phyloP scores from a whole-genome alignment of 2,329 filamentous ascomycete species.

The Apiospora hydei region DNA sequence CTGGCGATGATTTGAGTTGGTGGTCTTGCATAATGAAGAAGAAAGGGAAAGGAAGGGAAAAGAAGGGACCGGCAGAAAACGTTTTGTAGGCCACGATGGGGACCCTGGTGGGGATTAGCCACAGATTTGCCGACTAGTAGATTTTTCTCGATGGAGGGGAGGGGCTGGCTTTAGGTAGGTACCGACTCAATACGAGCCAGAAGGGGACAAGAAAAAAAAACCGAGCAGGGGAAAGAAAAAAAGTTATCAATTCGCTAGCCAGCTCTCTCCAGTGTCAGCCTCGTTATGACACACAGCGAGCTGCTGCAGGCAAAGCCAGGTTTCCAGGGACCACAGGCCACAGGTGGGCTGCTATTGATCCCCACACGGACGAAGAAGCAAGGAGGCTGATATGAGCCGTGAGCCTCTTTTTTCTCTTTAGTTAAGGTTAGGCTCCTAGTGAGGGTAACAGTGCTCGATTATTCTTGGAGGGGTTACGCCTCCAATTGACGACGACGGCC shows the following conservation, averaged over 20 bases:
- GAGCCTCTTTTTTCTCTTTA: not conserved
- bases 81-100: slow-evolving; percentile 29
- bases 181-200: not conserved
- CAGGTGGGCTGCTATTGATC: not conserved
- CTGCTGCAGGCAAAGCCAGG: not conserved
- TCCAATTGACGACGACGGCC: not conserved
- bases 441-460: not conserved
- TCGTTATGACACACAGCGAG: slow-evolving; percentile 11
- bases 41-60: slow-evolving; percentile 38
- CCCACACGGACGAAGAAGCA: slow-evolving; percentile 3
- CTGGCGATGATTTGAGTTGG: slow-evolving; percentile 54
- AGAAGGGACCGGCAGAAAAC: slow-evolving; percentile 29
- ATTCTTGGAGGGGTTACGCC: not conserved
- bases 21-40: slow-evolving; percentile 51
- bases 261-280: not conserved
- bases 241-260: not conserved
- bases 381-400: slow-evolving; percentile 20
- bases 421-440: slow-evolving; percentile 17
- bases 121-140: slow-evolving; percentile 11
- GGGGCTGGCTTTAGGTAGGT: not conserved
- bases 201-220: not conserved
- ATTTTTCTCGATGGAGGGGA: not conserved
- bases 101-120: slow-evolving; percentile 1
- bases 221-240: not conserved
- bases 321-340: slow-evolving; percentile 19